These are phyloP conservation scores for Zygnema cylindricum DNA, from an alignment of 139 green algal genomes.

Conservation along the genomic window DNA sequence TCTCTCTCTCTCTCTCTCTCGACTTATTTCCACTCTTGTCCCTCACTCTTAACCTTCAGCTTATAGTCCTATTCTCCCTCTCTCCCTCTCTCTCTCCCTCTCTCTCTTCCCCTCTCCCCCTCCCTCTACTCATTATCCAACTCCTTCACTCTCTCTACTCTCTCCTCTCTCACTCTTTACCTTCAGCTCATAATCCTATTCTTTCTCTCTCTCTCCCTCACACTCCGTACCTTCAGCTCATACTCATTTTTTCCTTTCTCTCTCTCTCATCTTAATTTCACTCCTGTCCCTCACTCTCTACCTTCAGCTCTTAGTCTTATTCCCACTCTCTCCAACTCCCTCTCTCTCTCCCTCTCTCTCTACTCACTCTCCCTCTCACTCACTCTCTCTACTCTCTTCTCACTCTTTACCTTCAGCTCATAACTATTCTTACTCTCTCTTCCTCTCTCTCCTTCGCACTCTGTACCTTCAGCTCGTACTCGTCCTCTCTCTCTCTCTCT, in stretches of 20 bases:
- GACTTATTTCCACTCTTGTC: neutral
- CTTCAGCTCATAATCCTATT: neutral
- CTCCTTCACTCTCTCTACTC: neutral
- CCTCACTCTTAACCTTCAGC: neutral
- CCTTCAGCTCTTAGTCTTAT: neutral
- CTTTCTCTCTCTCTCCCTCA: constrained; percentile 10
- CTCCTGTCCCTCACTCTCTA: neutral
- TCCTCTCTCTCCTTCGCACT: neutral
- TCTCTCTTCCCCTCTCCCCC: neutral
- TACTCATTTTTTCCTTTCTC: neutral
- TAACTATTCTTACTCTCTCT: no score
- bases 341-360: constrained; percentile 19
- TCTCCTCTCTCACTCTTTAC: neutral
- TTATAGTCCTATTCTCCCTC: constrained; percentile 17
- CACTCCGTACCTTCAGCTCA: neutral
- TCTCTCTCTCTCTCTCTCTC: neutral
- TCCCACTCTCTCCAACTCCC: neutral
- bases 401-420: constrained; percentile 1
- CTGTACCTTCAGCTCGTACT: neutral
- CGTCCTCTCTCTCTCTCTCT: neutral
- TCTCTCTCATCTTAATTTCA: neutral
- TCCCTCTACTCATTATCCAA: neutral
- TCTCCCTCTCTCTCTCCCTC: constrained; percentile 2
- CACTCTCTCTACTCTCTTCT: neutral
- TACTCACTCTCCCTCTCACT: neutral